These are phyloP conservation scores for Acacia confusa DNA, from an alignment of 306 rosid genomes.

Conservation along the genomic window DNA sequence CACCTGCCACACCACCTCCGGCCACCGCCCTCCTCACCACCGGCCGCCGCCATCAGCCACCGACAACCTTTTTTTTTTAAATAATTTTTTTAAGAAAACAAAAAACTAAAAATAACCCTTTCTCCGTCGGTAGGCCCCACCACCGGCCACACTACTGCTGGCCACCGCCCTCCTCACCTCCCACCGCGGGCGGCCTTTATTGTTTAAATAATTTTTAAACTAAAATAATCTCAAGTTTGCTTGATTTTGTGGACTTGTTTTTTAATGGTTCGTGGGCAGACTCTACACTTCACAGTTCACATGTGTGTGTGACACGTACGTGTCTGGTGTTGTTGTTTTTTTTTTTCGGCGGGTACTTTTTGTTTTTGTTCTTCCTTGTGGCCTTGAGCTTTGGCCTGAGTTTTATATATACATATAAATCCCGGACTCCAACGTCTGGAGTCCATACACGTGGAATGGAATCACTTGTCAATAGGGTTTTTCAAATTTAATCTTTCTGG, in stretches of 20 bases:
- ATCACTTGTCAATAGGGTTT: slow-evolving; percentile 43
- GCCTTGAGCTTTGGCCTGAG: slow-evolving; percentile 49
- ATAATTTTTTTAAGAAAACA: too few species aligned
- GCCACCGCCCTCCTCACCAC: too few species aligned
- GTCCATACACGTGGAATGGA: slow-evolving; percentile 51
- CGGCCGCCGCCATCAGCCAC: too few species aligned
- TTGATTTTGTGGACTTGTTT: slow-evolving; percentile 37
- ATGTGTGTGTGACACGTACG: slow-evolving; percentile 39
- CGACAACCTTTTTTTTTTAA: too few species aligned
- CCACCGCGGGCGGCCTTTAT: too few species aligned
- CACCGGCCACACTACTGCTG: too few species aligned
- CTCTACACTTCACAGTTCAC: slow-evolving; percentile 21
- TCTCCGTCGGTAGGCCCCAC: too few species aligned
- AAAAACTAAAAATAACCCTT: too few species aligned
- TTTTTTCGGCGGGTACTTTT: slow-evolving; percentile 49
- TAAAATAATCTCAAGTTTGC: slow-evolving; percentile 31
- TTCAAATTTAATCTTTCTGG: background rate
- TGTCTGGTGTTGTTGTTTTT: slow-evolving; percentile 28
- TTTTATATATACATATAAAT: background rate
- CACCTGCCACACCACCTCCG: too few species aligned
- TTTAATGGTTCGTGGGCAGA: slow-evolving; percentile 40
- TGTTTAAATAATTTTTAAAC: too few species aligned
- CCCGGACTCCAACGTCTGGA: slow-evolving; percentile 32
- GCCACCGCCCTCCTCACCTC: too few species aligned
- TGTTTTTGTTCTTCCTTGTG: slow-evolving; percentile 12